Evolutionary conservation across 768 basidiomycete species (phyloP), one percentile per base, ranked within the genome.

Genomic region (Cubamyces sp.): DNA sequence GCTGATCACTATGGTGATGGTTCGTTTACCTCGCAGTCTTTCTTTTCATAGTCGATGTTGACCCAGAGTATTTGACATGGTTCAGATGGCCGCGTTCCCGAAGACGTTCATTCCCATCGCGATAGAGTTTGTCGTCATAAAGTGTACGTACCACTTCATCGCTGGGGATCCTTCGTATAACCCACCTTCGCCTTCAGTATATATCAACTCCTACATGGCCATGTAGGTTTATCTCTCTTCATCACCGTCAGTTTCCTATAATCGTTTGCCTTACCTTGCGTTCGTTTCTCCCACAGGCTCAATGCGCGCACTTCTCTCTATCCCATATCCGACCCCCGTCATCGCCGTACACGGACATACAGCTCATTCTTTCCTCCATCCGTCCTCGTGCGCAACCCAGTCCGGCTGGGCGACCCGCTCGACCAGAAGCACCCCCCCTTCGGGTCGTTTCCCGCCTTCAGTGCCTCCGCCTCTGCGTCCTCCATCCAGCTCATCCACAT

Each of bases 201-300:
- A 68, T 60, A 64, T 68, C 51, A 68, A 68, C 60, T 68, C 67
- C 9, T 68, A 63, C 51, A 37, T 68, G 43, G 67, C 67, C 5
- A 65, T 68, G 67, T 68, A 25, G 42, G 62, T 28, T 12, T 25
- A 30, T 15, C 23, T 15, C 25, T 4, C 11, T 47, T 9, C 16
- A 11, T 48, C 16, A 2, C 45, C 8, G n/a, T n/a, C n/a, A n/a
- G n/a, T n/a, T n/a, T n/a, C n/a, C n/a, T n/a, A n/a, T n/a, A n/a
- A n/a, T n/a, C n/a, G n/a, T n/a, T n/a, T n/a, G n/a, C n/a, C n/a
- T n/a, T n/a, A n/a, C n/a, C n/a, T n/a, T n/a, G n/a, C n/a, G n/a
- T n/a, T n/a, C n/a, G n/a, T n/a, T n/a, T n/a, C n/a, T n/a, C n/a
- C 28, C 28, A n/a, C 62, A 68, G 62, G 67, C 60, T 68, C 41